These are phyloP conservation scores for Sarocladiaceae sp. DNA, from an alignment of 2,329 filamentous ascomycete species.

Conservation along the genomic window DNA sequence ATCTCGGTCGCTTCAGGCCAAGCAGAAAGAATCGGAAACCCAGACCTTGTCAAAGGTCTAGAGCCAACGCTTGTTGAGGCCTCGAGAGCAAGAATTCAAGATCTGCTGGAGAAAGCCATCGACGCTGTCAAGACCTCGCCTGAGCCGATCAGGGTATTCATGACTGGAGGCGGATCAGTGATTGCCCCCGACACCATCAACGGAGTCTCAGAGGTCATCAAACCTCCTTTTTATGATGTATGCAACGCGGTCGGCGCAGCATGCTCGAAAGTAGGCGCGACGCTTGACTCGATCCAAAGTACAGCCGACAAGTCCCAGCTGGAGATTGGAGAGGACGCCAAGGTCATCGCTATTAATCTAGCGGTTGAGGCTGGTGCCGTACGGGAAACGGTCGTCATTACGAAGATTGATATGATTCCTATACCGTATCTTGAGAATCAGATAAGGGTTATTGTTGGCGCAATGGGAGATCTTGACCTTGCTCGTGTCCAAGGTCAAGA, in stretches of 20 bases:
- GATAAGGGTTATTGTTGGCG: background rate
- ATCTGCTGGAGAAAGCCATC: slow-evolving; percentile 45
- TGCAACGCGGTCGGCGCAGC: slow-evolving; percentile 60
- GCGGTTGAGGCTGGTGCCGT: slow-evolving; percentile 27
- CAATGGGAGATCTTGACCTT: background rate
- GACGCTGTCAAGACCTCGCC: slow-evolving; percentile 55
- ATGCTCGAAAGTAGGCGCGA: slow-evolving; percentile 50
- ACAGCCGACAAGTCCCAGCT: slow-evolving; percentile 33
- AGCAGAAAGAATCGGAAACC: slow-evolving; percentile 25
- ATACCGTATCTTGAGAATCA: slow-evolving; percentile 3
- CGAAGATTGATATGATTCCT: slow-evolving; percentile 38
- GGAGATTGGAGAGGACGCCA: slow-evolving; percentile 33
- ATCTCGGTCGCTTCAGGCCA: slow-evolving; percentile 37
- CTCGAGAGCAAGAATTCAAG: slow-evolving; percentile 33
- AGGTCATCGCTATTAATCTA: slow-evolving; percentile 26
- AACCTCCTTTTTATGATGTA: slow-evolving; percentile 48
- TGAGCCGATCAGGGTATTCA: slow-evolving; percentile 44
- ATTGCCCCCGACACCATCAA: slow-evolving; percentile 42
- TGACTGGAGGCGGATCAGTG: slow-evolving; percentile 55
- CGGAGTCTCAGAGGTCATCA: slow-evolving; percentile 45
- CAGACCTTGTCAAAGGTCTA: slow-evolving; percentile 21
- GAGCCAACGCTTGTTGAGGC: slow-evolving; percentile 16
- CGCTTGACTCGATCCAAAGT: slow-evolving; percentile 48
- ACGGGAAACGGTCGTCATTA: slow-evolving; percentile 33
- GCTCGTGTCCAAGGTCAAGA: background rate